Conservation (phyloP, 2,329 filamentous ascomycete species). For the Madurella mycetomatis region DNA sequence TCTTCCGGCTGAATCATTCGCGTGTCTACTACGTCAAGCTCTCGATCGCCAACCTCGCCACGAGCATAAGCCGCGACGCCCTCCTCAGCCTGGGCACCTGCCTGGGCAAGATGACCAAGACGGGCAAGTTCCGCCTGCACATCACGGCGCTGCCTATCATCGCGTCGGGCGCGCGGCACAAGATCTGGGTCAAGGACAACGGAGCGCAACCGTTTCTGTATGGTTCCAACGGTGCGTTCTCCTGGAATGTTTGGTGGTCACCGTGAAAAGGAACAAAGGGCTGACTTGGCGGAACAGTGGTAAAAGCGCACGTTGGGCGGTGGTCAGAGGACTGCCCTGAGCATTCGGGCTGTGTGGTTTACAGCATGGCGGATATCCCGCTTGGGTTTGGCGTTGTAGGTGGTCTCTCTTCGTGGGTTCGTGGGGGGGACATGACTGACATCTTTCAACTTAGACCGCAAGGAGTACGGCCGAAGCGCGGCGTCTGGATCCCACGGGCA, state of each 20-base stretch:
- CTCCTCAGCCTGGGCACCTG: constrained; percentile 87
- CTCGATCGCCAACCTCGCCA: constrained; percentile 86
- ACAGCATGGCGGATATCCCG: constrained; percentile 90
- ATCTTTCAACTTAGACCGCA: constrained; percentile 58
- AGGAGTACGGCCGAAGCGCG: constrained; percentile 78
- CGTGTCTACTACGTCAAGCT: constrained; percentile 81
- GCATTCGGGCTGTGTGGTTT: constrained; percentile 85
- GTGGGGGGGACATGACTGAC: neutral
- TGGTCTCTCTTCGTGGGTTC: neutral
- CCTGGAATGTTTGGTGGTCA: neutral
- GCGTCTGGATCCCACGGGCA: constrained; percentile 81
- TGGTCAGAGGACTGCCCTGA: constrained; percentile 91
- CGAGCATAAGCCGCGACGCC: constrained; percentile 74
- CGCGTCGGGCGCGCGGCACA: constrained; percentile 86
- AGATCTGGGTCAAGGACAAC: constrained; percentile 95
- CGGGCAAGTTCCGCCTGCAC: constrained; percentile 90
- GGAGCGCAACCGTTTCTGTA: constrained; percentile 98
- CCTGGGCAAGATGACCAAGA: constrained; percentile 91
- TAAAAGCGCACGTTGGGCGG: constrained; percentile 66
- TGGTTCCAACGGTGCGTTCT: constrained; percentile 62
- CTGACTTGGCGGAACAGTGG: constrained; percentile 40
- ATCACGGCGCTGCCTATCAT: constrained; percentile 85
- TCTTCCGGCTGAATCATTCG: constrained; percentile 73
- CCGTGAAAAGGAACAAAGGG: neutral
- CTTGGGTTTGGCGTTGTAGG: constrained; percentile 68